A percentile compares a stretch with the other conserved stretches of the same genome.
phyloP scores from a whole-genome alignment of 2,329 filamentous ascomycete genomes.

The Fusarium coicis region DNA sequence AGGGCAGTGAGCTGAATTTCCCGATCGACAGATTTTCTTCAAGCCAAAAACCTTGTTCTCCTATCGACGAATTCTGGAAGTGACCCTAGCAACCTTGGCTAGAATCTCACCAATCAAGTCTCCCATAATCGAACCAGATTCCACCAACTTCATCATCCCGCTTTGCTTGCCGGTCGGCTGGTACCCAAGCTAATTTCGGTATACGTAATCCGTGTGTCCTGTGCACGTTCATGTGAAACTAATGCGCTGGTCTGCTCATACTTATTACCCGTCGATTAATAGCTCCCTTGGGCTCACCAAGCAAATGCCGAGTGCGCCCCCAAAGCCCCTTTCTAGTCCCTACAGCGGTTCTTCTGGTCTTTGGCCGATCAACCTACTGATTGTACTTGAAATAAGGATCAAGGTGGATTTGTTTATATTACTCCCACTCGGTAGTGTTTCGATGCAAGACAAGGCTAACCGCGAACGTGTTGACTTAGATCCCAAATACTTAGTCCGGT shows the following conservation, averaged over 20 bases:
- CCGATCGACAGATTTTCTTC: conserved; percentile 44
- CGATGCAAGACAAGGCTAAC: conserved; percentile 32
- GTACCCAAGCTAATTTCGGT: conserved; percentile 34
- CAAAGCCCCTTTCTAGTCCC: not conserved
- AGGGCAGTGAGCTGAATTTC: conserved; percentile 19
- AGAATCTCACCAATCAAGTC: conserved; percentile 30
- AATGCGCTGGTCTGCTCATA: conserved; percentile 21
- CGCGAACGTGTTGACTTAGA: conserved; percentile 3
- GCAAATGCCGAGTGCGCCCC: conserved; percentile 16
- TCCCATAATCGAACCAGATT: not conserved
- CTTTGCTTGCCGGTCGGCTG: conserved; percentile 33
- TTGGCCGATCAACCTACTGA: not conserved
- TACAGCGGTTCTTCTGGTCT: not conserved
- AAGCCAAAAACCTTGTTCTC: conserved; percentile 41
- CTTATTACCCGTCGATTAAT: conserved; percentile 3
- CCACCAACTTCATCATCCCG: conserved; percentile 36
- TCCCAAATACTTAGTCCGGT: not conserved
- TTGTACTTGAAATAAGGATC: not conserved
- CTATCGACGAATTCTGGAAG: conserved; percentile 41
- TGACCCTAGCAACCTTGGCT: conserved; percentile 31
- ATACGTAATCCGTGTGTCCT: conserved; percentile 27
- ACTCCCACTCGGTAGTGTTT: conserved; percentile 21
- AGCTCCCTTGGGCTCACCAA: conserved; percentile 2
- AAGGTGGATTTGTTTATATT: not conserved
- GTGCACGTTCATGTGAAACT: conserved; percentile 19